phyloP scores from a whole-genome alignment of 2,329 filamentous ascomycete genomes.

The Cadophora luteo-olivacea region DNA sequence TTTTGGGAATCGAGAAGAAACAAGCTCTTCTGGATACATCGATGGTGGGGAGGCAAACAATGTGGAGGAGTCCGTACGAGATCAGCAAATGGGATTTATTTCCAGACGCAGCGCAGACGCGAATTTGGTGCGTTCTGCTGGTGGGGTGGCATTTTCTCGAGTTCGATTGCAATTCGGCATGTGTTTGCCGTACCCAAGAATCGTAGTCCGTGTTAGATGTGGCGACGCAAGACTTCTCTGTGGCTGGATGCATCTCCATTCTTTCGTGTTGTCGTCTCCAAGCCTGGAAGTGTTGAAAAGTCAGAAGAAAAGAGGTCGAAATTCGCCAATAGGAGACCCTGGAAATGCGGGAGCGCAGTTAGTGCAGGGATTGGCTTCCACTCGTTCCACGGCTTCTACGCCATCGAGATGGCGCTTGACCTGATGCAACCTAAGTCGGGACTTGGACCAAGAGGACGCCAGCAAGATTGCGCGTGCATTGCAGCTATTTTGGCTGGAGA shows the following conservation, averaged over 20 bases:
- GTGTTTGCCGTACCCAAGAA: not conserved
- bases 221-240: slow-evolving; percentile 1
- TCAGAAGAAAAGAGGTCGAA: slow-evolving; percentile 1
- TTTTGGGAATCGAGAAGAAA: slow-evolving; percentile 15
- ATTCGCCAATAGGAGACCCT: slow-evolving; percentile 28
- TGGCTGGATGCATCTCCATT: not conserved
- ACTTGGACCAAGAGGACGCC: slow-evolving; percentile 22
- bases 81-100: slow-evolving; percentile 22
- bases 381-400: slow-evolving; percentile 23
- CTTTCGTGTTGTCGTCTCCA: not conserved
- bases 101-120: slow-evolving; percentile 17
- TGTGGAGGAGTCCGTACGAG: slow-evolving; percentile 14
- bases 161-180: not conserved
- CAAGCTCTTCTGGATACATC: slow-evolving; percentile 6
- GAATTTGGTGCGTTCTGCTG: slow-evolving; percentile 12
- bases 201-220: slow-evolving; percentile 14
- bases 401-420: slow-evolving; percentile 25
- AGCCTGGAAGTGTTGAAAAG: slow-evolving; percentile 18
- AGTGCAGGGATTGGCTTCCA: slow-evolving; percentile 22
- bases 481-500: slow-evolving; percentile 18
- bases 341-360: slow-evolving; percentile 5
- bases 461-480: slow-evolving; percentile 33
- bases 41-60: slow-evolving; percentile 21
- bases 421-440: slow-evolving; percentile 24
- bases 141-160: not conserved